A percentile compares a stretch with the other conserved stretches of the same genome.
These are phyloP conservation scores for Spathaspora passalidarum DNA, from an alignment of 805 yeast species.

Conservation along the genomic window DNA sequence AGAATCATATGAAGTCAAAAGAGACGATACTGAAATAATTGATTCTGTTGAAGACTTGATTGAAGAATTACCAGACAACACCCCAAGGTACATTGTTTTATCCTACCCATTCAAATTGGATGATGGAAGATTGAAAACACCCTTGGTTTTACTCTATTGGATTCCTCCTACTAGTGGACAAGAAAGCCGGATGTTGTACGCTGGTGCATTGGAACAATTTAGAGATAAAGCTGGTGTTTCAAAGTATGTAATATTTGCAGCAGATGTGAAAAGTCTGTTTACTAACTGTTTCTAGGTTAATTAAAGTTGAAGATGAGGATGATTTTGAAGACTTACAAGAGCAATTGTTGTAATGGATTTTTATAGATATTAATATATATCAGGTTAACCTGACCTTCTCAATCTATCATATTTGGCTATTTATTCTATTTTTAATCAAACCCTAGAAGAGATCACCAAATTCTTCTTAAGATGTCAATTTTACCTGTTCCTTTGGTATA, in stretches of 20 bases:
- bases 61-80: conserved; percentile 78
- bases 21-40: conserved; percentile 47
- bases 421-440: too few species aligned
- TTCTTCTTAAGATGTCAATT: conserved; percentile 1
- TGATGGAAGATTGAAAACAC: conserved; percentile 74
- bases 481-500: neutral
- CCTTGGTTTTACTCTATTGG: conserved; percentile 81
- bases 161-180: conserved; percentile 84
- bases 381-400: neutral
- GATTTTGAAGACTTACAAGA: conserved; percentile 61
- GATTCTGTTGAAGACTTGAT: conserved; percentile 56
- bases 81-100: conserved; percentile 72
- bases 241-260: conserved; percentile 32
- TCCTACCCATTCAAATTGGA: conserved; percentile 68
- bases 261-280: conserved; percentile 1
- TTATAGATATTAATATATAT: neutral
- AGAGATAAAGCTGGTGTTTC: conserved; percentile 78
- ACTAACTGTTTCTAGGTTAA: conserved; percentile 38
- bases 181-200: conserved; percentile 81
- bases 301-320: conserved; percentile 65
- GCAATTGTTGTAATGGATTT: conserved; percentile 11
- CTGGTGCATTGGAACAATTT: conserved; percentile 82
- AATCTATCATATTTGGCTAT: neutral
- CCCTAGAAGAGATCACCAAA: neutral
- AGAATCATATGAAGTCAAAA: conserved; percentile 47